A percentile compares a stretch with the other conserved stretches of the same genome.
Evolutionary conservation across 176 grass and related monocot species (phyloP).

Genomic region (Typha latifolia): DNA sequence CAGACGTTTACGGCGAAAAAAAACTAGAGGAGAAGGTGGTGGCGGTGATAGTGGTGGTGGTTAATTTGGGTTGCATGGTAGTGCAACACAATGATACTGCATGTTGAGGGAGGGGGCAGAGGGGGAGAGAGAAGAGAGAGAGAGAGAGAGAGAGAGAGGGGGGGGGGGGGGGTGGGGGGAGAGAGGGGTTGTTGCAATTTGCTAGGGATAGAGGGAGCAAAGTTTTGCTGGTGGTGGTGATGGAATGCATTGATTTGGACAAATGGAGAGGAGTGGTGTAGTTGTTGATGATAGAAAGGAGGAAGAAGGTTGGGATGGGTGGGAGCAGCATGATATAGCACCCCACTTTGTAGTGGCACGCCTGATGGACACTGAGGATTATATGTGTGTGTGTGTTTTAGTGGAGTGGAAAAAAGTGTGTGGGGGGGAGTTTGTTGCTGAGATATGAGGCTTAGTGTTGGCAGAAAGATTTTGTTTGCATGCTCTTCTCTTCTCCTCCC

Average conservation of each 20-base stretch:
- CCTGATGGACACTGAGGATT: not conserved
- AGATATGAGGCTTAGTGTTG: not conserved
- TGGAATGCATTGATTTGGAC: too few species aligned
- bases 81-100: not conserved
- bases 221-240: too few species aligned
- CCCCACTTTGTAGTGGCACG: not conserved
- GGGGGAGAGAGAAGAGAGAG: not conserved
- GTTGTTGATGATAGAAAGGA: too few species aligned
- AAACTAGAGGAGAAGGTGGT: not conserved
- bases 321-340: constrained; percentile 1
- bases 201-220: too few species aligned
- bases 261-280: too few species aligned
- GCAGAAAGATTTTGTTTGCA: not conserved
- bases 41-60: not conserved
- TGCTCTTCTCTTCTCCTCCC: not conserved
- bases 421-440: not conserved
- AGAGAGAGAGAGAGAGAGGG: not conserved
- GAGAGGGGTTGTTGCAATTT: not conserved
- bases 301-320: not conserved
- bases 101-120: not conserved
- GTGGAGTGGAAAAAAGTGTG: not conserved
- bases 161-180: not conserved
- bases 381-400: not conserved
- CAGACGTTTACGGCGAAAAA: constrained; percentile 23
- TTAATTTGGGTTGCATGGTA: not conserved